Conservation (phyloP, 805 yeast genomes). For the Myxozyma neglecta region DNA sequence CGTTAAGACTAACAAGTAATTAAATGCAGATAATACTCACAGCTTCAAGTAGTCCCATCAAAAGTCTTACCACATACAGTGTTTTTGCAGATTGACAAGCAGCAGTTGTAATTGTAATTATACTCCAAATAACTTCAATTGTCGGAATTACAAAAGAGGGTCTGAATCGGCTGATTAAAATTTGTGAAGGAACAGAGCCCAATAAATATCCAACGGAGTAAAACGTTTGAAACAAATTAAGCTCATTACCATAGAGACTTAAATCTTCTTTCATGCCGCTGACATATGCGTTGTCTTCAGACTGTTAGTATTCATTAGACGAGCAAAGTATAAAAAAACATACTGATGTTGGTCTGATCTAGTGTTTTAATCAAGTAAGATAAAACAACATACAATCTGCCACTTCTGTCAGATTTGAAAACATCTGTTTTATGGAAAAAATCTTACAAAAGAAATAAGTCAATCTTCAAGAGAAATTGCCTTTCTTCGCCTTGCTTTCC, state of each 20-base stretch:
- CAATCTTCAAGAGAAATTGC: slow-evolving; percentile 1
- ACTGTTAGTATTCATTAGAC: background rate
- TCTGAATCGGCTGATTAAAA: slow-evolving; percentile 38
- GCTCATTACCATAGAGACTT: slow-evolving; percentile 28
- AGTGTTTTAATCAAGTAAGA: background rate
- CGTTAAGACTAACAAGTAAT: slow-evolving; percentile 43
- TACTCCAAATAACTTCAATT: slow-evolving; percentile 50
- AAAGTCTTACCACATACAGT: slow-evolving; percentile 36
- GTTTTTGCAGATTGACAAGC: slow-evolving; percentile 33
- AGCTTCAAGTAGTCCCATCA: slow-evolving; percentile 38
- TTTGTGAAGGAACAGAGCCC: slow-evolving; percentile 47
- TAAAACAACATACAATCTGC: background rate
- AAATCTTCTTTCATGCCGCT: slow-evolving; percentile 61
- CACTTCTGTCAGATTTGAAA: background rate
- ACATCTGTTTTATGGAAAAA: background rate
- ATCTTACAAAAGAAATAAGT: slow-evolving; percentile 8
- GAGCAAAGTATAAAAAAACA: slow-evolving; percentile 38
- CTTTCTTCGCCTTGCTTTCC: slow-evolving; percentile 5
- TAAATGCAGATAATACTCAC: slow-evolving; percentile 36
- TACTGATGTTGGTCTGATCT: slow-evolving; percentile 40
- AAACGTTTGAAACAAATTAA: slow-evolving; percentile 20
- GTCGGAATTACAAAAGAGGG: slow-evolving; percentile 40
- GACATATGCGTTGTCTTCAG: slow-evolving; percentile 59
- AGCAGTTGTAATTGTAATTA: slow-evolving; percentile 42
- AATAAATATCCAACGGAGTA: slow-evolving; percentile 45